Evolutionary conservation across 306 rosid genomes (phyloP), one percentile per base, ranked within the genome.

Genomic region (Malus asiatica): DNA sequence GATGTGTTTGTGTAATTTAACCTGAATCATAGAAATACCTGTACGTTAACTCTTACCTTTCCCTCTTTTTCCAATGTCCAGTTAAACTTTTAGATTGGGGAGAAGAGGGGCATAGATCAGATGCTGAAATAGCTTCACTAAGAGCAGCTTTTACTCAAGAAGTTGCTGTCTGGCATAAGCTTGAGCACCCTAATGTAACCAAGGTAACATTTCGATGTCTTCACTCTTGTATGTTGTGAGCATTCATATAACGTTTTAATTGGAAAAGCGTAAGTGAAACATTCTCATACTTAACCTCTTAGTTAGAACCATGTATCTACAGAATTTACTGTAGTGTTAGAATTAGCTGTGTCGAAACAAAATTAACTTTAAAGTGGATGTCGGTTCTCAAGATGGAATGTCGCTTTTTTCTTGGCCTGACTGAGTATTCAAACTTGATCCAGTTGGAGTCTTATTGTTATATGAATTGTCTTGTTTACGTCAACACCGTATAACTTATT

Each of bases 81-180:
- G 98, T 92, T 70, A 95, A 95, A 82, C 96, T 95, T 78, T 97
- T 95, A 77, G 98, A 95, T 73, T 95, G 98, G 98, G 98, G 98
- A 33, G 98, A 95, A 88, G 98, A 92, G 81, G 97, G 96, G 32
- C 98, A 95, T 70, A 88, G 98, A 62, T 90, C 98, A 32, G 98
- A 95, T 2, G 97, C 97, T 11, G 98, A 95, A 90, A 88, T 95
- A 78, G 97, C 97, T 29, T 92, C 98, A 40, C 85, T 95, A 76
- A 83, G 98, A 83, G 90, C 98, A 55, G 98, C 98, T 77, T 95
- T 95, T 83, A 90, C 96, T 5, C 98, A 95, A 83, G 98, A 95
- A 86, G 98, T 95, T 80, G 97, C 91, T 25, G 98, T 95, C 71
- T 95, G 98, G 98, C 97, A 95, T 86, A 95, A 90, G 82, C 98